A percentile compares a stretch with the other conserved stretches of the same genome.
These are phyloP conservation scores for Phytophthora niederhauseri DNA, from an alignment of 352 stramenopile genomes.

Conservation along the genomic window DNA sequence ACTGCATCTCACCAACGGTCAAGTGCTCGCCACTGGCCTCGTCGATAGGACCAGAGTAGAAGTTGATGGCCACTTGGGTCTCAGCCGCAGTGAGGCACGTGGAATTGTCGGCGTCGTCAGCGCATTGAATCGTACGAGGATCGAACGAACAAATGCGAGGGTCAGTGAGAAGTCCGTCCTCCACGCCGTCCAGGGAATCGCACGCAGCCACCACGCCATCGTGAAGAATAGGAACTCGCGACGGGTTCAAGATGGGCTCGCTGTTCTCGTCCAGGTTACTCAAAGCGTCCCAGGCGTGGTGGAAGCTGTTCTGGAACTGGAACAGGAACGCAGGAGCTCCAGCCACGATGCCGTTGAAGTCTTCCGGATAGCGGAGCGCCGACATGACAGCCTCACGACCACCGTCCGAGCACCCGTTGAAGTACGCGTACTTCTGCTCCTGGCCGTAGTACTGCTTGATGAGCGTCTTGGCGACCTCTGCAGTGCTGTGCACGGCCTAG, in stretches of 20 bases:
- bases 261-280: slow-evolving; percentile 30
- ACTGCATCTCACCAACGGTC: slow-evolving; percentile 41
- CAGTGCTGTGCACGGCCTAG: slow-evolving; percentile 36
- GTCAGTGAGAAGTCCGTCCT: no score
- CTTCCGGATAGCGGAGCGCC: slow-evolving; percentile 35
- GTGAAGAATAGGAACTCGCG: slow-evolving; percentile 33
- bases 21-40: slow-evolving; percentile 30
- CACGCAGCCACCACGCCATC: slow-evolving; percentile 32
- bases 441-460: slow-evolving; percentile 49
- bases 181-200: slow-evolving; percentile 29
- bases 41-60: slow-evolving; percentile 41
- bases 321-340: slow-evolving; percentile 38
- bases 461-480: slow-evolving; percentile 36
- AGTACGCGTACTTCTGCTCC: slow-evolving; percentile 40
- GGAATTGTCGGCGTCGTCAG: no score
- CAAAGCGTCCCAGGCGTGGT: slow-evolving; percentile 35
- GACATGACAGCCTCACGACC: slow-evolving; percentile 43
- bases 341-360: slow-evolving; percentile 45
- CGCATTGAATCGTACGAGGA: no score
- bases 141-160: no score
- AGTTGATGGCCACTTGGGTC: slow-evolving; percentile 14
- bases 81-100: no score
- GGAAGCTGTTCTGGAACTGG: slow-evolving; percentile 43
- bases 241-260: slow-evolving; percentile 28
- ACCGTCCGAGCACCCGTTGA: slow-evolving; percentile 45